Evolutionary conservation across 192 early-diverging fungal species (phyloP).

Genomic region (Coemansia sp.): DNA sequence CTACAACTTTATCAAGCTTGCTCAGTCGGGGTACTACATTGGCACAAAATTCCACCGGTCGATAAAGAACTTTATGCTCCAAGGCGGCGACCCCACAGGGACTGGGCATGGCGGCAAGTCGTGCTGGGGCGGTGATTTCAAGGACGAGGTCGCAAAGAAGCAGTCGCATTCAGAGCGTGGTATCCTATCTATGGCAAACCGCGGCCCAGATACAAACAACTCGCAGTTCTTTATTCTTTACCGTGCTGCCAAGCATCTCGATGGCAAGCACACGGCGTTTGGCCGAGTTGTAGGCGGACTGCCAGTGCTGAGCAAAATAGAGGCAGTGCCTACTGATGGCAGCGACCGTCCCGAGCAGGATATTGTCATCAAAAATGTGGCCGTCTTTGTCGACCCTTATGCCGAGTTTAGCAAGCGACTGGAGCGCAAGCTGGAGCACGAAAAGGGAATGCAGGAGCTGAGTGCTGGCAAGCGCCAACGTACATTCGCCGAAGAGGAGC

Average conservation of each 20-base stretch:
- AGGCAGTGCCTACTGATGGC: conserved; percentile 66
- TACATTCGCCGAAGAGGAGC: conserved; percentile 51
- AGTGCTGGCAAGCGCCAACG: conserved; percentile 39
- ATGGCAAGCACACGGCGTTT: conserved; percentile 93
- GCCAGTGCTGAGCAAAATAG: conserved; percentile 76
- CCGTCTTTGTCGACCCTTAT: conserved; percentile 83
- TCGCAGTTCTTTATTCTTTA: conserved; percentile 68
- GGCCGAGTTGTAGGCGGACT: conserved; percentile 88
- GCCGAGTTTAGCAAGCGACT: conserved; percentile 68
- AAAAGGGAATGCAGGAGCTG: conserved; percentile 42
- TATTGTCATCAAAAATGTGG: conserved; percentile 71
- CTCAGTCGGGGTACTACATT: conserved; percentile 73
- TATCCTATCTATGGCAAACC: conserved; percentile 93
- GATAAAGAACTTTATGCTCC: conserved; percentile 94
- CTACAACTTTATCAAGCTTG: conserved; percentile 89
- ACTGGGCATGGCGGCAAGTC: conserved; percentile 88
- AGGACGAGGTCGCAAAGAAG: conserved; percentile 67
- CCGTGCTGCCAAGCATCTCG: conserved; percentile 62
- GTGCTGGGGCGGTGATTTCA: conserved; percentile 61
- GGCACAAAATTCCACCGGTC: conserved; percentile 78
- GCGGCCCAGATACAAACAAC: conserved; percentile 85
- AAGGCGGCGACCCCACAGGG: conserved; percentile 95
- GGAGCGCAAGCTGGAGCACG: conserved; percentile 60
- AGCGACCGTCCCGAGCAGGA: conserved; percentile 69
- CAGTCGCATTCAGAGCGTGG: conserved; percentile 78